Evolutionary conservation across 1,284 basidiomycete genomes (phyloP).

Genomic region (Cryptococcus neoformans): DNA sequence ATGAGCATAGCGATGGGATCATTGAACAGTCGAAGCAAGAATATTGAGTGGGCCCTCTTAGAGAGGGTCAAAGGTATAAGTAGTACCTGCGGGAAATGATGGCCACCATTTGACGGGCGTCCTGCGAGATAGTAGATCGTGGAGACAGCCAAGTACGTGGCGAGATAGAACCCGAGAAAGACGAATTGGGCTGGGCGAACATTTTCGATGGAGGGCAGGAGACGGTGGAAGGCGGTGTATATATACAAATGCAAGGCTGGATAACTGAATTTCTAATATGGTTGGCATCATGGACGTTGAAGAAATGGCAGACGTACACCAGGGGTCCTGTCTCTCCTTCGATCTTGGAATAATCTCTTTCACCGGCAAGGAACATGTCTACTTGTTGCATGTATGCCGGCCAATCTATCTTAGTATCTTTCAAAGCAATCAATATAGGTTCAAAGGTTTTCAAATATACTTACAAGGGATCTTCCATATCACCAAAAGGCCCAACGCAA

Average conservation of each 20-base stretch:
- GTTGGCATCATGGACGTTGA: background rate
- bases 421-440: background rate
- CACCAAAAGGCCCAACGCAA: conserved; percentile 68
- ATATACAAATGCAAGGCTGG: conserved; percentile 90
- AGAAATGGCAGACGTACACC: conserved; percentile 61
- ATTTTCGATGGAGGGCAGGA: conserved; percentile 52
- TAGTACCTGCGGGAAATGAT: conserved; percentile 68
- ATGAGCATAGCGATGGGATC: conserved; percentile 80
- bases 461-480: conserved; percentile 75
- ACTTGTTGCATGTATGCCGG: conserved; percentile 62
- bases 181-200: conserved; percentile 71
- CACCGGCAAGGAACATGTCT: conserved; percentile 72
- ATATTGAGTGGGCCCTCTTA: conserved; percentile 94
- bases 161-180: conserved; percentile 69
- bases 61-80: conserved; percentile 75
- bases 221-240: conserved; percentile 66
- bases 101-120: conserved; percentile 1
- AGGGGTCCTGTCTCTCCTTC: conserved; percentile 89
- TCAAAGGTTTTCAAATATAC: conserved; percentile 32
- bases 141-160: conserved; percentile 62
- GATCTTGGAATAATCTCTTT: conserved; percentile 81
- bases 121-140: conserved; percentile 64
- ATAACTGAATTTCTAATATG: conserved; percentile 63
- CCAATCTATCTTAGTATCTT: conserved; percentile 98
- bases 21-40: conserved; percentile 88